Conservation (phyloP, 768 basidiomycete species). For the Xerocomus brunneocitrinus region DNA sequence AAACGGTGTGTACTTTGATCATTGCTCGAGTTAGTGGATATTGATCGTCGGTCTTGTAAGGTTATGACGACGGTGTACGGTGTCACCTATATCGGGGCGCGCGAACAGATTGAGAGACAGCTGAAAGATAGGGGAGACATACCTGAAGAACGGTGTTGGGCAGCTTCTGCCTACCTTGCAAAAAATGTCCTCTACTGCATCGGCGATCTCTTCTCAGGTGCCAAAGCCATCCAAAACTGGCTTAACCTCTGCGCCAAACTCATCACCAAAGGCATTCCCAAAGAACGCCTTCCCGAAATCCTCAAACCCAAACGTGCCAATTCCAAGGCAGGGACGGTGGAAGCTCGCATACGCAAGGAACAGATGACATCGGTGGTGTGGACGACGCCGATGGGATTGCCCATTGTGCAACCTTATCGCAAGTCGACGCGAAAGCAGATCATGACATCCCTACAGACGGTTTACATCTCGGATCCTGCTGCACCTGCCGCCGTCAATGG, state of each 20-base stretch:
- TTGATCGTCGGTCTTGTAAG: conserved; percentile 29
- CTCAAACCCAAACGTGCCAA: conserved; percentile 17
- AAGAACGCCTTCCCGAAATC: conserved; percentile 53
- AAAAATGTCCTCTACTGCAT: conserved; percentile 76
- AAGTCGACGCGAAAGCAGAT: conserved; percentile 80
- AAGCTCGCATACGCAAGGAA: conserved; percentile 61
- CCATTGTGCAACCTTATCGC: conserved; percentile 95
- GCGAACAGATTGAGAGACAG: conserved; percentile 91
- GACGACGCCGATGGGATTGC: conserved; percentile 94
- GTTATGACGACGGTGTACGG: conserved; percentile 99
- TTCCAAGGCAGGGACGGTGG: conserved; percentile 19
- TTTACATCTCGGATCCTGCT: conserved; percentile 87
- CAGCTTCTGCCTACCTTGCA: conserved; percentile 73
- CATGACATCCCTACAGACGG: conserved; percentile 76
- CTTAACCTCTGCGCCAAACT: conserved; percentile 77
- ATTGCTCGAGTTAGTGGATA: not conserved
- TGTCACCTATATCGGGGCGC: conserved; percentile 91
- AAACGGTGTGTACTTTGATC: conserved; percentile 55
- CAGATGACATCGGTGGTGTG: conserved; percentile 95
- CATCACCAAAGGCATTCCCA: conserved; percentile 82
- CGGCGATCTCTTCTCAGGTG: conserved; percentile 90
- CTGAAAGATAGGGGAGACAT: conserved; percentile 72
- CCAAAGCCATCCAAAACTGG: conserved; percentile 89
- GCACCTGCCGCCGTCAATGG: conserved; percentile 74
- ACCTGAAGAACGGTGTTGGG: conserved; percentile 68